phyloP scores from a whole-genome alignment of 495 filamentous ascomycete genomes.

The Aspergillus hancockii region DNA sequence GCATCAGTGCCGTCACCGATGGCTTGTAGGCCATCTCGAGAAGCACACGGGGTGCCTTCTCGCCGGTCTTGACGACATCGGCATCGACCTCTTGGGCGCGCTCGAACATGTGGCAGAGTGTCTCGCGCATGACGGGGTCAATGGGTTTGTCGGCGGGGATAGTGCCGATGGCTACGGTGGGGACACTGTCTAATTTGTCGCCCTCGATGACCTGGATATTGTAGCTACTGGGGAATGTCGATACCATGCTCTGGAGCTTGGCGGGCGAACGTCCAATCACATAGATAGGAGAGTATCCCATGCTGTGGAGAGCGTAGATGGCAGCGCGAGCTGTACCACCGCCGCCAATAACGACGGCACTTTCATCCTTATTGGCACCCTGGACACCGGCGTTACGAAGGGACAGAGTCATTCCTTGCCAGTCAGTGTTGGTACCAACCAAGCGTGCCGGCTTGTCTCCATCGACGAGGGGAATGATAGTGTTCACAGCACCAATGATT shows the following conservation, averaged over 20 bases:
- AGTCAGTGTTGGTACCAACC: conserved; percentile 92
- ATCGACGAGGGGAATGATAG: conserved; percentile 63
- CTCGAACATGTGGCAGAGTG: conserved; percentile 65
- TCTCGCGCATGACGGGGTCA: conserved; percentile 67
- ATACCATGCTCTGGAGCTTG: conserved; percentile 65
- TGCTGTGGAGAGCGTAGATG: conserved; percentile 80
- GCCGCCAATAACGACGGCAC: conserved; percentile 72
- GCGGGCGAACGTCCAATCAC: conserved; percentile 74
- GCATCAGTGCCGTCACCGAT: conserved; percentile 78
- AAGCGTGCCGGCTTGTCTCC: conserved; percentile 52
- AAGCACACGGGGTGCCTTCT: conserved; percentile 56
- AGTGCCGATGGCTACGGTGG: conserved; percentile 79
- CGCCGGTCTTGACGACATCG: conserved; percentile 29
- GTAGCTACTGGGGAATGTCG: conserved; percentile 74
- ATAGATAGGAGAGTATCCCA: conserved; percentile 85
- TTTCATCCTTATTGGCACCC: conserved; percentile 36
- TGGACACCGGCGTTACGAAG: conserved; percentile 72
- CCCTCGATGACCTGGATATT: conserved; percentile 66
- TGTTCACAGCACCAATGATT: conserved; percentile 93
- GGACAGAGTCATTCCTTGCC: conserved; percentile 84
- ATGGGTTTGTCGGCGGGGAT: conserved; percentile 89
- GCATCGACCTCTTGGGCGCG: conserved; percentile 42
- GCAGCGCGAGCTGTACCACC: conserved; percentile 92
- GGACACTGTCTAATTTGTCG: conserved; percentile 52
- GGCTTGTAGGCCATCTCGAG: conserved; percentile 98